These are phyloP conservation scores for Chaetomium fimeti DNA, from an alignment of 495 filamentous ascomycete genomes.

Conservation along the genomic window DNA sequence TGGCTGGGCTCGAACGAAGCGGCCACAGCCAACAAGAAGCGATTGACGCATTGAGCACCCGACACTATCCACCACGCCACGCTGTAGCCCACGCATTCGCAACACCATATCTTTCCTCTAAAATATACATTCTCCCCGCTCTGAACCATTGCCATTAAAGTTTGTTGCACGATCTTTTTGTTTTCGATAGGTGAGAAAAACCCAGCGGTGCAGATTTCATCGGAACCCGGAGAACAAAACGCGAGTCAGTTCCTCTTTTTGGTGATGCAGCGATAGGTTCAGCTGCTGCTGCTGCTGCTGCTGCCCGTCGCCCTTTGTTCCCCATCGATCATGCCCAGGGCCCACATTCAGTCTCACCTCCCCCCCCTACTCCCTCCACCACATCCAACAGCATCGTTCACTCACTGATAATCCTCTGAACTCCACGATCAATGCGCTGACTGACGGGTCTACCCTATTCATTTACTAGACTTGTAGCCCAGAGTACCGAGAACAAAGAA, in stretches of 20 bases:
- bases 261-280: not conserved
- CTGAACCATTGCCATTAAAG: slow-evolving; percentile 32
- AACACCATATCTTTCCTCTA: slow-evolving; percentile 33
- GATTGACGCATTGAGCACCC: slow-evolving; percentile 14
- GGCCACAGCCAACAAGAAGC: slow-evolving; percentile 27
- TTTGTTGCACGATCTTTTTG: slow-evolving; percentile 31
- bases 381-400: slow-evolving; percentile 9
- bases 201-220: not conserved
- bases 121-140: slow-evolving; percentile 35
- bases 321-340: not conserved
- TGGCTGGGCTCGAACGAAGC: slow-evolving; percentile 2
- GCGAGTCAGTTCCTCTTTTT: not conserved
- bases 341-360: slow-evolving; percentile 3
- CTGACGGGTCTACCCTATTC: slow-evolving; percentile 1
- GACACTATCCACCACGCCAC: slow-evolving; percentile 3
- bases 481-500: slow-evolving; percentile 19
- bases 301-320: not conserved
- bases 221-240: too few relatives aligned
- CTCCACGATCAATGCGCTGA: slow-evolving; percentile 17
- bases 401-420: not conserved
- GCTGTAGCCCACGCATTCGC: slow-evolving; percentile 18
- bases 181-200: slow-evolving; percentile 27
- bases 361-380: not conserved
- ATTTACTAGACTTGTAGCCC: slow-evolving; percentile 21
- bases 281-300: not conserved